A percentile compares a stretch with the other conserved stretches of the same genome.
Evolutionary conservation across 83 land plant genomes (phyloP).

Genomic region (Thuja plicata): DNA sequence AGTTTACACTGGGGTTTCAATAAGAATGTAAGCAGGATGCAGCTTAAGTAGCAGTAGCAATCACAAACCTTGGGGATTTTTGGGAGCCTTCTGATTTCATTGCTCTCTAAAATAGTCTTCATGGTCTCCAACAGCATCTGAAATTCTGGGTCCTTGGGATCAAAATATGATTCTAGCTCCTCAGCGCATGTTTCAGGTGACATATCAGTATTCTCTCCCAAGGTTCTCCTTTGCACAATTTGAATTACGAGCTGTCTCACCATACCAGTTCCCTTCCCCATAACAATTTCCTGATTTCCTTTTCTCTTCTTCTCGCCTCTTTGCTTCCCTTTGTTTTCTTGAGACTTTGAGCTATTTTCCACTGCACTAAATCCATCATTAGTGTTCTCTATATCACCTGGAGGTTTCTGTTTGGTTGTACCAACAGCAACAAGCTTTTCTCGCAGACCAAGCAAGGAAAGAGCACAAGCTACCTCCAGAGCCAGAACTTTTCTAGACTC

Average conservation of each 20-base stretch:
- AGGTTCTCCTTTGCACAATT: constrained; percentile 31
- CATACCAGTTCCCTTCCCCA: constrained; percentile 61
- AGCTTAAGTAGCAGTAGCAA: not conserved
- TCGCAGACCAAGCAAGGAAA: constrained; percentile 32
- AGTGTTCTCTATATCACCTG: not conserved
- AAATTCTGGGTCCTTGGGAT: constrained; percentile 42
- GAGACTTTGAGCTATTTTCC: constrained; percentile 6
- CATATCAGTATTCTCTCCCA: not conserved
- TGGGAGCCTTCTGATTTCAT: constrained; percentile 78
- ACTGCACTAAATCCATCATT: constrained; percentile 13
- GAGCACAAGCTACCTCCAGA: constrained; percentile 53
- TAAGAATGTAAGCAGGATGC: not conserved
- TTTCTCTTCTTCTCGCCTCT: constrained; percentile 36
- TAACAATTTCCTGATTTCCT: constrained; percentile 48
- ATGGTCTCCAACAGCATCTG: constrained; percentile 34
- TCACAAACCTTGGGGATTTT: constrained; percentile 77
- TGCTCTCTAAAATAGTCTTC: constrained; percentile 74
- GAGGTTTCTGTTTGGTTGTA: not conserved
- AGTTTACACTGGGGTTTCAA: not conserved
- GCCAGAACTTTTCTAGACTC: constrained; percentile 29
- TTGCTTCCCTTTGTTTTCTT: constrained; percentile 30
- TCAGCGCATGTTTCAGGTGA: constrained; percentile 17
- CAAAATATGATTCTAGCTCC: constrained; percentile 30
- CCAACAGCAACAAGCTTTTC: constrained; percentile 19
- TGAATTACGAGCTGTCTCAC: constrained; percentile 27